Base-by-base conservation (phyloP, 2,329 filamentous ascomycete species). In the Pleurostoma richardsiae region DNA sequence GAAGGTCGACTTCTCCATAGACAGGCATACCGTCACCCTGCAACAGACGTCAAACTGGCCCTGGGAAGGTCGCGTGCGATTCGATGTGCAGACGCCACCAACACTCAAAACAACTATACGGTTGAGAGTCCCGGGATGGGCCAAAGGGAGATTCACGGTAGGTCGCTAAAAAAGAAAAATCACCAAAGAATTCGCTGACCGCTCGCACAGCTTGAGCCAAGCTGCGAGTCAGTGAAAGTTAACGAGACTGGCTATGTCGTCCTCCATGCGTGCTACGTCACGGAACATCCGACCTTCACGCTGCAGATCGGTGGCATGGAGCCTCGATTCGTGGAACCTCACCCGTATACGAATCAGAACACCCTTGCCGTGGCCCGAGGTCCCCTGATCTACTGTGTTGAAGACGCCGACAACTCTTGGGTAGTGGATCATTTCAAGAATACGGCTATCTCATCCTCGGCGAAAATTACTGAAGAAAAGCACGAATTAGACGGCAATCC, bases 381-480 rank as follows among this genome's bases (percentile, higher is more conserved):
- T 0, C 80, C 80, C 0, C 56, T 84, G 6, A 63, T 83, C 4
- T 84, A 83, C 58, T 83, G 79, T 46, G 67, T 77, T 4, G 80
- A 84, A 54, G 79, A 83, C 46, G 55, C 68, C 6, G 79, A 83
- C 53, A 79, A 83, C 49, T 36, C 62, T 1, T 80, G 75, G 74
- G 77, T 75, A 41, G 54, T 64, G 2, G 70, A 79, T 52, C 77
- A 82, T 57, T 80, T 80, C 65, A 77, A 72, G 52, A 19, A 19
- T 19, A 19, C 19, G 19, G 2, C 19, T 64, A 67, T 44, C 51
- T 68, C 26, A 59, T 59, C 11, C 53, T 64, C 50, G 41, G 47
- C 54, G 10, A 53, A 50, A 10, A 42, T 55, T 6, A 30, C 40
- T 0, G 31, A 52, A 4, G 44, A n/a, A 1, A 54, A 51, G 30